phyloP scores from a whole-genome alignment of 495 filamentous ascomycete genomes.

The Ascobolus immersus region DNA sequence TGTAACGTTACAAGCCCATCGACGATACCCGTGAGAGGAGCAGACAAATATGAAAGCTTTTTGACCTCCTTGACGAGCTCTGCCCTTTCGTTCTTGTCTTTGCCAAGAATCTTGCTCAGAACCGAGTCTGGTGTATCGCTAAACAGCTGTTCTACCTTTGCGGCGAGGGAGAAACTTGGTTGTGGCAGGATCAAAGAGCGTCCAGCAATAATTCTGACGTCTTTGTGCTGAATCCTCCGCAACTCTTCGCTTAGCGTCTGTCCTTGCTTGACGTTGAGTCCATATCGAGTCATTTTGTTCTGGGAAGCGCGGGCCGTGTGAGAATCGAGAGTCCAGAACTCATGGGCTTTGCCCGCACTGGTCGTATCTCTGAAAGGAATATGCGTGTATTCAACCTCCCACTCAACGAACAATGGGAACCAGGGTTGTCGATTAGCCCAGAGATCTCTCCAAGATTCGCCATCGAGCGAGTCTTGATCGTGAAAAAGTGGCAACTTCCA shows the following conservation, averaged over 20 bases:
- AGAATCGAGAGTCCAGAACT: slow-evolving; percentile 10
- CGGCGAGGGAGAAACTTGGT: slow-evolving; percentile 18
- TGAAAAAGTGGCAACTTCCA: slow-evolving; percentile 4
- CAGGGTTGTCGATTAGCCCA: slow-evolving; percentile 24
- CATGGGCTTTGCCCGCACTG: too few species aligned
- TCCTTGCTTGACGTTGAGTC: slow-evolving; percentile 6
- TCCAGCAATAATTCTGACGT: slow-evolving; percentile 17
- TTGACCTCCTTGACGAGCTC: slow-evolving; percentile 1
- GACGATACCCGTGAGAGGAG: slow-evolving; percentile 21
- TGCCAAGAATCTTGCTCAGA: slow-evolving; percentile 5
- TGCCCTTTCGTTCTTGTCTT: slow-evolving; percentile 1
- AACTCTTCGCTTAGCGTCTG: slow-evolving; percentile 3
- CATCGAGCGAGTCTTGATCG: slow-evolving; percentile 2
- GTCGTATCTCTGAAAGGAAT: slow-evolving; percentile 15
- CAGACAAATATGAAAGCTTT: slow-evolving; percentile 18
- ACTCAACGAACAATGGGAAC: slow-evolving; percentile 28
- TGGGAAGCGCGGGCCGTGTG: neutral
- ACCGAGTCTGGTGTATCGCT: slow-evolving; percentile 9
- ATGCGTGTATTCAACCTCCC: slow-evolving; percentile 28
- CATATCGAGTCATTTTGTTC: slow-evolving; percentile 9
- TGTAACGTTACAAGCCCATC: slow-evolving; percentile 20
- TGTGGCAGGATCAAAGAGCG: slow-evolving; percentile 23
- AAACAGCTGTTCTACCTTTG: slow-evolving; percentile 18
- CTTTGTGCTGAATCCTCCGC: slow-evolving; percentile 7
- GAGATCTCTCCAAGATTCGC: slow-evolving; percentile 12